Evolutionary conservation across 208 protist genomes (phyloP).

Genomic region (Borovskyia barvae): DNA sequence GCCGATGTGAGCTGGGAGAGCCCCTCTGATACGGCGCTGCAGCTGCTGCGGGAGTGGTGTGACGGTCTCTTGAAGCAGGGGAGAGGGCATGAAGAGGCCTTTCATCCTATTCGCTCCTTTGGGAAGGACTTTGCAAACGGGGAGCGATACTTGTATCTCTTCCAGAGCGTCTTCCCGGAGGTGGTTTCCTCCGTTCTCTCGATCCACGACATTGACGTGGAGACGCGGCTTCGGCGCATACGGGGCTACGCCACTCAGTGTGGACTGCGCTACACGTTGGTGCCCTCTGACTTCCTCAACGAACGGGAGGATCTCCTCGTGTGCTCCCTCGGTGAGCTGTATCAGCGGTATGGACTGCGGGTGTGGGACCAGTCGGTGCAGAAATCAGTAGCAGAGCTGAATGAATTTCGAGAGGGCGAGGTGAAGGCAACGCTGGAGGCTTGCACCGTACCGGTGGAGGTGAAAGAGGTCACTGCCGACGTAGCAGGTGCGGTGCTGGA

Average conservation of each 20-base stretch:
- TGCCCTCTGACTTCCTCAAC: conserved; percentile 57
- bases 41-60: conserved; percentile 60
- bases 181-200: conserved; percentile 9
- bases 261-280: conserved; percentile 40
- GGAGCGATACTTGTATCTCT: conserved; percentile 48
- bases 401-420: conserved; percentile 4
- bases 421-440: conserved; percentile 5
- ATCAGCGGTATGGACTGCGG: conserved; percentile 17
- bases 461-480: background rate
- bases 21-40: conserved; percentile 4
- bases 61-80: conserved; percentile 40
- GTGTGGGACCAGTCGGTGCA: conserved; percentile 7
- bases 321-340: conserved; percentile 54
- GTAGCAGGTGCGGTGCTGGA: conserved; percentile 5
- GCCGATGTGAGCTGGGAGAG: background rate
- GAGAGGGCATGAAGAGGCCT: conserved; percentile 4
- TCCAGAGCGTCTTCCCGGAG: conserved; percentile 60
- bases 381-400: conserved; percentile 8
- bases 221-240: conserved; percentile 52
- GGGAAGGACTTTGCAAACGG: conserved; percentile 66
- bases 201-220: conserved; percentile 27
- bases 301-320: conserved; percentile 72
- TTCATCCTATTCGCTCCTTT: conserved; percentile 38
- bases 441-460: background rate
- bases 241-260: conserved; percentile 33